Base-by-base conservation (phyloP, 768 basidiomycete genomes). In the Lyophyllum shimeji region DNA sequence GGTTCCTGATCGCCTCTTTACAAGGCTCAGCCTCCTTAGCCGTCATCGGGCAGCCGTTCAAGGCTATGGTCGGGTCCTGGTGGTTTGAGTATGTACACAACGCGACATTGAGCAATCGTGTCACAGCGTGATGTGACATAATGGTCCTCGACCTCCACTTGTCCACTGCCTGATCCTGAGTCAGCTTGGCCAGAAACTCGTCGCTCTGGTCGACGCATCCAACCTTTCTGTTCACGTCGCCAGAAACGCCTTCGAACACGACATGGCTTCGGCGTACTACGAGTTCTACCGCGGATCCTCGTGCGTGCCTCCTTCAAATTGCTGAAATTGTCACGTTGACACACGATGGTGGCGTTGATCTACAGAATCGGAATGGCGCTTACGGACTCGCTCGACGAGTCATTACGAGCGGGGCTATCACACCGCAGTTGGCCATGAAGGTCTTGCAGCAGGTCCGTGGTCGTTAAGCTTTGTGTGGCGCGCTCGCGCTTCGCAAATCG, bases 311-410 rank as follows among this genome's bases (percentile, higher is more conserved):
- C 40, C 24, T 49, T 57, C 20, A 40, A 53, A 13, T 57, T 29
- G 34, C 40, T 18, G n/a, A 17, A 17, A 53, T 47, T 25, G 42
- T 44, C 12, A 37, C 33, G 53, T 31, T 27, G 37, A 33, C 34
- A 29, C n/a, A 20, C 51, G 39, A 20, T 53, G 39, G 44, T 37
- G 18, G 34, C 52, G 39, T 23, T 42, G 31, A 29, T 23, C n/a
- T 37, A 8, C 68, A 98, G 97, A 61, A 93, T 98, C 71, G 97
- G 97, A 50, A 93, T 95, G 83, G 94, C 96, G 50, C 81, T 99
- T 50, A 96, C 95, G 13, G 97, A 99, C 77, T 95, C 96, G 61
- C 84, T 99, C 64, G 97, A 99, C 75, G 96, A 98, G 75, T 99
- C 62, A 98, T 99, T 65, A 96, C 95, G 45, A 90, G 89, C 67